Evolutionary conservation across 805 yeast species (phyloP).

Genomic region (Clavispora fructus): DNA sequence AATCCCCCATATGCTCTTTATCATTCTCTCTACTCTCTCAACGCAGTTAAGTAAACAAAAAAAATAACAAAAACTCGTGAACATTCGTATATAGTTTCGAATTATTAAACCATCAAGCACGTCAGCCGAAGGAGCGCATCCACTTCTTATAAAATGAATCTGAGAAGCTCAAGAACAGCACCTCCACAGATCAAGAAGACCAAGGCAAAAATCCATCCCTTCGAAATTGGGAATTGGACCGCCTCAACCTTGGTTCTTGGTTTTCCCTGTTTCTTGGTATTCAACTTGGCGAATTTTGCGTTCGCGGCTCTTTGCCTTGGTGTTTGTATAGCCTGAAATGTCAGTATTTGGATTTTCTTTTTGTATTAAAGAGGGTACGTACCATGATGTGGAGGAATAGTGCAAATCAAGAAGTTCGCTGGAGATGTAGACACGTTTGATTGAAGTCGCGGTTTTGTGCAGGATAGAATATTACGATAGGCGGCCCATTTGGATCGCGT

Average conservation of each 20-base stretch:
- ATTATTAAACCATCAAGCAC: neutral
- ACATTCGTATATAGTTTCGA: neutral
- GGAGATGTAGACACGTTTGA: constrained; percentile 3
- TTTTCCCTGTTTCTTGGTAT: constrained; percentile 72
- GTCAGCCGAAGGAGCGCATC: neutral
- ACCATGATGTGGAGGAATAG: constrained; percentile 2
- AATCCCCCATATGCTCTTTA: too few relatives aligned
- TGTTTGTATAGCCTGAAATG: constrained; percentile 62
- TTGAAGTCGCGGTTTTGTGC: neutral
- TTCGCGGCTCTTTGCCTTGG: constrained; percentile 88
- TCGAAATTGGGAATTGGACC: constrained; percentile 50
- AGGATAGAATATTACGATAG: neutral
- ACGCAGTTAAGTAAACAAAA: neutral
- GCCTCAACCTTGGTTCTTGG: constrained; percentile 41
- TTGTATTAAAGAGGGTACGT: neutral
- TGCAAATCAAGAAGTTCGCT: neutral
- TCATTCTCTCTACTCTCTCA: neutral
- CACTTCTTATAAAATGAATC: constrained; percentile 36
- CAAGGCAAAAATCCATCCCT: constrained; percentile 56
- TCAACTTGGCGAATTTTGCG: constrained; percentile 69
- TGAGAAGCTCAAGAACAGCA: constrained; percentile 65
- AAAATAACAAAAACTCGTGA: neutral
- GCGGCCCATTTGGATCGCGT: neutral
- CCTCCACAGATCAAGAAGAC: constrained; percentile 77
- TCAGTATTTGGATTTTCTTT: neutral